A percentile compares a stretch with the other conserved stretches of the same genome.
phyloP scores from a whole-genome alignment of 1,139 yeast species.

The Debaryomyces coudertii region DNA sequence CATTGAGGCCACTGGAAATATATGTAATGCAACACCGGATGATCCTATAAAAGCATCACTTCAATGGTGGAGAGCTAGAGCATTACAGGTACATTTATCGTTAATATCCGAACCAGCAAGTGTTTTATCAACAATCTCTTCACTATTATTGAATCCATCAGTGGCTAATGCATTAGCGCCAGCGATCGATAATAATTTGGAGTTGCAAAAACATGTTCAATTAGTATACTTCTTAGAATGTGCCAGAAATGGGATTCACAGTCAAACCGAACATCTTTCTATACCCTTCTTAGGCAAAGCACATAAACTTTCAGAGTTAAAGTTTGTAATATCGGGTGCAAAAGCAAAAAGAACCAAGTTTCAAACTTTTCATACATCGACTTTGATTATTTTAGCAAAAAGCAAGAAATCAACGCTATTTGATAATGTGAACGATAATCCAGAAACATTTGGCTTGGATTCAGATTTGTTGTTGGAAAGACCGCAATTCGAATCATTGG shows the following conservation, averaged over 20 bases:
- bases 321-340: constrained; percentile 79
- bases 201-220: constrained; percentile 40
- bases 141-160: constrained; percentile 38
- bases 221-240: constrained; percentile 63
- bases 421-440: constrained; percentile 29
- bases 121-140: constrained; percentile 43
- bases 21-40: constrained; percentile 10
- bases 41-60: constrained; percentile 48
- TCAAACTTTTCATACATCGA: constrained; percentile 71
- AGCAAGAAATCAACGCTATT: constrained; percentile 40
- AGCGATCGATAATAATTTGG: constrained; percentile 25
- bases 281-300: constrained; percentile 56
- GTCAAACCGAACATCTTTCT: constrained; percentile 60
- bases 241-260: constrained; percentile 64
- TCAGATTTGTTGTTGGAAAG: constrained; percentile 82
- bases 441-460: constrained; percentile 63
- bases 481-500: constrained; percentile 66
- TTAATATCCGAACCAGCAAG: constrained; percentile 62
- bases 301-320: constrained; percentile 59
- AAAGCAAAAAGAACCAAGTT: constrained; percentile 85
- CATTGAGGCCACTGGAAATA: constrained; percentile 22
- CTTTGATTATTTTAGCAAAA: constrained; percentile 78
- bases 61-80: constrained; percentile 76
- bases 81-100: constrained; percentile 63
- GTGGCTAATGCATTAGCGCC: constrained; percentile 36